Evolutionary conservation across 2,329 filamentous ascomycete genomes (phyloP), one percentile per base, ranked within the genome.

Genomic region (Epichloe glyceriae): DNA sequence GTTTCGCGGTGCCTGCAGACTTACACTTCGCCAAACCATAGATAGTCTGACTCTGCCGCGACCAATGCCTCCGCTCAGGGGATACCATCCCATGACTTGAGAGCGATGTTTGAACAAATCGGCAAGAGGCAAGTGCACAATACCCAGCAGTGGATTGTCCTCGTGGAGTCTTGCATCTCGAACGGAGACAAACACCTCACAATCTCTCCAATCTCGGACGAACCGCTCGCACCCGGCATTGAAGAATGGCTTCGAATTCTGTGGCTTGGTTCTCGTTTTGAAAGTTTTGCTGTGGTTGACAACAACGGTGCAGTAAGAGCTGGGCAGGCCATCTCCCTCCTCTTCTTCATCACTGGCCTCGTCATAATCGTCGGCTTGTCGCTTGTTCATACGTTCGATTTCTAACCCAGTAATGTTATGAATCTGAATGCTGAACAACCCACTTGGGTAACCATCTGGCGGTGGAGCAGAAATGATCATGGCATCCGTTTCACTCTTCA

Each of bases 201-300:
- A 76, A 12, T 74, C 78, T 15, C 70, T 72, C 76, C 83, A 87
- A 61, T 88, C 80, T 12, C 78, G 72, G 39, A 88, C 73, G 55
- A 87, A 86, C 5, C 82, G 76, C 62, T 89, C 85, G 2, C 80
- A 86, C 5, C 82, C 82, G 3, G 85, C 85, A 56, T 88, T 88
- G 71, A 85, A 88, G 64, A 88, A 88, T 0, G 85, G 85, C 58
- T 86, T 87, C 0, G 80, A 75, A 54, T 87, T 88, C 67, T 87
- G 86, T 1, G 85, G 85, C 65, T 89, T 88, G 0, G 85, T 86
- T 15, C 85, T 71, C 2, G 85, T 86, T 58, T 76, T 81, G 67
- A 83, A 89, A 12, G 75, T 70, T 61, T 78, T 87, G 56, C 76
- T 75, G 60, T 88, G 83, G 60, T 88, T 87, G 56, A 88, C 66